Evolutionary conservation across 1,139 yeast species (phyloP), one percentile per base, ranked within the genome.

Genomic region (Suhomyces maxii): DNA sequence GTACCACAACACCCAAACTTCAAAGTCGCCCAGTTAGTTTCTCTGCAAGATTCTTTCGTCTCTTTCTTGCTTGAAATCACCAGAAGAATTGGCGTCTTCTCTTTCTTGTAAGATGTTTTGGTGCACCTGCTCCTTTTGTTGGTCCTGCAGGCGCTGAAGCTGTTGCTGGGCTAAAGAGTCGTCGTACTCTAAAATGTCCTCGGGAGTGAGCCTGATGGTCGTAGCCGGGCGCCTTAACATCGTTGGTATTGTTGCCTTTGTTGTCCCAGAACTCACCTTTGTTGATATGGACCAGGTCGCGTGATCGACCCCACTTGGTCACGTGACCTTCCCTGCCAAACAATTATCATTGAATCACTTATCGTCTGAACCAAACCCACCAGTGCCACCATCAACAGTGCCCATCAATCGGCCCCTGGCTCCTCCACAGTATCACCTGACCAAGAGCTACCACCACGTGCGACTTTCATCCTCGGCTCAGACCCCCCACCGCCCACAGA

Each of bases 161-260:
- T 42, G 40, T 31, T 47, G 45, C 36, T 41, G 52, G 11, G 41
- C 48, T 37, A 48, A 36, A 8, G 53, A 44, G 47, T 83, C 86
- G 51, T 84, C 89, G 53, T 80, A 83, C 44, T 76, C 83, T 50
- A 79, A 67, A 2, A 84, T 75, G 52, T 84, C 89, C 51, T 83
- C 88, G 0, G 86, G 85, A 0, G 86, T 82, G 44, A 84, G 74
- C 51, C 74, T 75, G 45, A 84, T 83, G 1, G 82, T 73, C 0
- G 89, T 84, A 2, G 89, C 84, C 6, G 78, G 83, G 50, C 88
- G 68, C 61, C 88, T 67, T 45, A 84, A 68, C 89, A 83, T 83
- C 12, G 23, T 30, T 37, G 32, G 9, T 30, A 18, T 18, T 18
- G 23, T 18, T 18, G 23, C 6, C 23, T 18, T 18, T 18, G 23